Evolutionary conservation across 306 rosid species (phyloP).

Genomic region (Dryas alaskensis): DNA sequence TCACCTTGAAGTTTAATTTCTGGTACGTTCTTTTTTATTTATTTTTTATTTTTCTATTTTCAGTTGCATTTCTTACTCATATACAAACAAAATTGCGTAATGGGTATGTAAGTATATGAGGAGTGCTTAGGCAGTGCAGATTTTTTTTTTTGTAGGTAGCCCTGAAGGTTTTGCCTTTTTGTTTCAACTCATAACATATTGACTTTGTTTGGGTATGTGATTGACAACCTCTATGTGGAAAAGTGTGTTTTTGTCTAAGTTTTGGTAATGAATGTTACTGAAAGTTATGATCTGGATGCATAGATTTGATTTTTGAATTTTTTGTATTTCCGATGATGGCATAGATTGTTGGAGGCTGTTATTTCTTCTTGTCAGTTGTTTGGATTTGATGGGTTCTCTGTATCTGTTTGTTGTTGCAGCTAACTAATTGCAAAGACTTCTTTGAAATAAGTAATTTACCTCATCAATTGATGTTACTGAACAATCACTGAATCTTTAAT

Average conservation of each 20-base stretch:
- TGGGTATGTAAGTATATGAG: neutral
- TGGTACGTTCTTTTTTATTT: neutral
- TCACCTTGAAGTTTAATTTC: neutral
- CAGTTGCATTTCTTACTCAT: neutral
- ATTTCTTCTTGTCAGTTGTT: neutral
- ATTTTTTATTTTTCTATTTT: neutral
- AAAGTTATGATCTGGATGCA: neutral
- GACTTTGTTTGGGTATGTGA: neutral
- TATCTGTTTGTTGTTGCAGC: constrained; percentile 1
- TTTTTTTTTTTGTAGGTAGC: neutral
- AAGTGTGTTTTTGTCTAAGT: neutral
- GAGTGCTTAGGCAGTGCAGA: neutral
- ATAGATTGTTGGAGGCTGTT: constrained; percentile 13
- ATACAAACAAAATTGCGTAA: neutral
- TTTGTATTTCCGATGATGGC: constrained; percentile 4
- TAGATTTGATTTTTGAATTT: constrained; percentile 4
- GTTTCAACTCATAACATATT: no score
- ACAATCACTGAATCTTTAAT: neutral
- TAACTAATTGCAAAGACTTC: neutral
- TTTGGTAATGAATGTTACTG: neutral
- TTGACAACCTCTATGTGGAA: neutral
- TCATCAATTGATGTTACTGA: neutral
- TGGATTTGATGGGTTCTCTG: constrained; percentile 1
- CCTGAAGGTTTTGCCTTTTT: no score
- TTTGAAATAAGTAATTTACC: neutral